phyloP scores from a whole-genome alignment of 2,329 filamentous ascomycete species.

The Zasmidium cellare region DNA sequence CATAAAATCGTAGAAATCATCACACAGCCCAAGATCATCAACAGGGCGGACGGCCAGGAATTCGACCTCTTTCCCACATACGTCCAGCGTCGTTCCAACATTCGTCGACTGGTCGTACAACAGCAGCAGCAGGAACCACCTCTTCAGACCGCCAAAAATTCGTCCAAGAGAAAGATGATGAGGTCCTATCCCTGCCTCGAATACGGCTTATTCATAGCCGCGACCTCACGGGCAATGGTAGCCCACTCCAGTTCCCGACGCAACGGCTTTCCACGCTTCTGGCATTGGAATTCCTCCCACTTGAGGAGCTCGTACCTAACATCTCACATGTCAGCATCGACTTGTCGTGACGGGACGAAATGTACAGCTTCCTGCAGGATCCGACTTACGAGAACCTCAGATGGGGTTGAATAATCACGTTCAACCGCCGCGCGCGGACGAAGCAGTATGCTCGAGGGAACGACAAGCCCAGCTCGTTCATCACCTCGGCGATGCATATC shows the following conservation, averaged over 20 bases:
- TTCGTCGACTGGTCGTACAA: too few relatives aligned
- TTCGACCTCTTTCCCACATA: background rate
- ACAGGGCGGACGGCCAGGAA: background rate
- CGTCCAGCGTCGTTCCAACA: background rate
- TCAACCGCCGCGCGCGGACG: conserved; percentile 85
- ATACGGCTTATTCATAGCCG: conserved; percentile 94
- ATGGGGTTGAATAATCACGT: conserved; percentile 98
- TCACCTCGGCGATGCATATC: conserved; percentile 98
- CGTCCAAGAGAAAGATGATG: background rate
- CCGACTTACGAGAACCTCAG: conserved; percentile 73
- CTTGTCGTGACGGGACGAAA: background rate
- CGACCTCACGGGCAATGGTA: conserved; percentile 84
- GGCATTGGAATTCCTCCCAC: conserved; percentile 81
- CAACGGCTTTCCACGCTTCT: conserved; percentile 54
- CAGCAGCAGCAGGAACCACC: too few relatives aligned
- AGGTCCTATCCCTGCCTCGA: conserved; percentile 56
- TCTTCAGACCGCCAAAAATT: too few relatives aligned
- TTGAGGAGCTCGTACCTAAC: conserved; percentile 81
- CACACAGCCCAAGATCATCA: conserved; percentile 6
- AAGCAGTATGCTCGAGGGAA: conserved; percentile 96
- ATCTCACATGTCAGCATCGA: conserved; percentile 3
- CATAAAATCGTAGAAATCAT: conserved; percentile 13
- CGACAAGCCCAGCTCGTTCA: conserved; percentile 76
- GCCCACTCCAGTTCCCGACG: conserved; percentile 88
- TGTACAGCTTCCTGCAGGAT: background rate